These are phyloP conservation scores for Peterozyma toletana DNA, from an alignment of 805 yeast genomes.

Conservation along the genomic window DNA sequence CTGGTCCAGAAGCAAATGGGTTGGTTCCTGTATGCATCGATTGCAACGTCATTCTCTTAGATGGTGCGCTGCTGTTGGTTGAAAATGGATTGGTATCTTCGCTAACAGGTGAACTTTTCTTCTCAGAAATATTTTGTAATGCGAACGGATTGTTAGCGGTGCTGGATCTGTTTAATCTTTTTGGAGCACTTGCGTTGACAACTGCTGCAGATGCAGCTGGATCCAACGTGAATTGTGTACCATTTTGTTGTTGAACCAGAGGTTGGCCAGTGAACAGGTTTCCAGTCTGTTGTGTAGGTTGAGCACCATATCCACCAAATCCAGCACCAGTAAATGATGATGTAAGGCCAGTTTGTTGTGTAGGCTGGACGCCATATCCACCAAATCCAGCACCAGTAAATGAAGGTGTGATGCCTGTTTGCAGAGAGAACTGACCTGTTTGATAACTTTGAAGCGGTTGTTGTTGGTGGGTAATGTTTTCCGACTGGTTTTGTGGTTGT, in stretches of 20 bases:
- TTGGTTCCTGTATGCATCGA: conserved; percentile 35
- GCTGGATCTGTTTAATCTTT: conserved; percentile 8
- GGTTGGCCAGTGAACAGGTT: conserved; percentile 10
- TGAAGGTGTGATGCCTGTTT: conserved; percentile 19
- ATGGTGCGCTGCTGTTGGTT: neutral
- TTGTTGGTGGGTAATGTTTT: neutral
- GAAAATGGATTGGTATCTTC: conserved; percentile 11
- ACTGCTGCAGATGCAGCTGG: neutral
- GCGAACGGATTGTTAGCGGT: conserved; percentile 31
- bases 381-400: conserved; percentile 51
- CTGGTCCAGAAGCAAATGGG: conserved; percentile 40
- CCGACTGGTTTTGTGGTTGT: neutral
- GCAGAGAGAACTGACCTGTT: conserved; percentile 14
- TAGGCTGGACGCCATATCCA: conserved; percentile 27
- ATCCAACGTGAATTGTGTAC: conserved; percentile 1
- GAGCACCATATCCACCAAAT: conserved; percentile 38
- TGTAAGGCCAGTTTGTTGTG: conserved; percentile 12
- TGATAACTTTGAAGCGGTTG: conserved; percentile 1
- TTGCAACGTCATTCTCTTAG: conserved; percentile 2
- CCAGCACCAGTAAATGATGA: conserved; percentile 44
- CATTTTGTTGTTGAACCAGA: conserved; percentile 3
- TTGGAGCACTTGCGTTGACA: too few species aligned
- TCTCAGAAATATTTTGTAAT: conserved; percentile 18
- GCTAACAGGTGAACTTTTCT: conserved; percentile 6
- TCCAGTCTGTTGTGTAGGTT: conserved; percentile 14